A percentile compares a stretch with the other conserved stretches of the same genome.
phyloP scores from a whole-genome alignment of 768 basidiomycete genomes.

The Cystofilobasidium ferigula region DNA sequence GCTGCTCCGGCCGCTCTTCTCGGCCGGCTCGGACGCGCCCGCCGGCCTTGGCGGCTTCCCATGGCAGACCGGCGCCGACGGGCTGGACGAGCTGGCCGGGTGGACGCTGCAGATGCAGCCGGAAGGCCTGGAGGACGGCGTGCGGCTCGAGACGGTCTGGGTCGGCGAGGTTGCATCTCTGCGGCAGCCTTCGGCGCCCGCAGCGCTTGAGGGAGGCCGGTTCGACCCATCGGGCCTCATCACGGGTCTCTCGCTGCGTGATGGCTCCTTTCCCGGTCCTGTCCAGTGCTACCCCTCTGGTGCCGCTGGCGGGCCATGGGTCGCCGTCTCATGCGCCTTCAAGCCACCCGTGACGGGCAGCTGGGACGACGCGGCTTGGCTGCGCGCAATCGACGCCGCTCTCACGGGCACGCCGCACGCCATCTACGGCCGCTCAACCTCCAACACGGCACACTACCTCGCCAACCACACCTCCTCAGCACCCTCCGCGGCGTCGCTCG shows the following conservation, averaged over 20 bases:
- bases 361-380: background rate
- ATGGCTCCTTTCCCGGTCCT: background rate
- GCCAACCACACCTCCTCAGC: background rate
- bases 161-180: constrained; percentile 14
- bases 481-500: background rate
- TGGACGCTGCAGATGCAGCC: background rate
- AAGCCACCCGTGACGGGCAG: background rate
- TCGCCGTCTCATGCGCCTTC: background rate
- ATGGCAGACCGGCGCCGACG: background rate
- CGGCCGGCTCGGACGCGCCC: constrained; percentile 43
- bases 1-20: constrained; percentile 45
- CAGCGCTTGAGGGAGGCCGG: background rate
- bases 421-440: background rate
- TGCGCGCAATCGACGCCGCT: background rate
- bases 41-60: constrained; percentile 39
- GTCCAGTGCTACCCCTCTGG: constrained; percentile 2
- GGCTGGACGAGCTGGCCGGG: background rate
- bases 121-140: background rate
- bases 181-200: background rate
- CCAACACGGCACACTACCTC: background rate
- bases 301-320: background rate
- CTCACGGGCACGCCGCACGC: background rate
- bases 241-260: background rate
- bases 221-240: background rate
- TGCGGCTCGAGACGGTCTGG: constrained; percentile 21